Base-by-base conservation (phyloP, 2,329 filamentous ascomycete genomes). In the Penicillium brasilianum region DNA sequence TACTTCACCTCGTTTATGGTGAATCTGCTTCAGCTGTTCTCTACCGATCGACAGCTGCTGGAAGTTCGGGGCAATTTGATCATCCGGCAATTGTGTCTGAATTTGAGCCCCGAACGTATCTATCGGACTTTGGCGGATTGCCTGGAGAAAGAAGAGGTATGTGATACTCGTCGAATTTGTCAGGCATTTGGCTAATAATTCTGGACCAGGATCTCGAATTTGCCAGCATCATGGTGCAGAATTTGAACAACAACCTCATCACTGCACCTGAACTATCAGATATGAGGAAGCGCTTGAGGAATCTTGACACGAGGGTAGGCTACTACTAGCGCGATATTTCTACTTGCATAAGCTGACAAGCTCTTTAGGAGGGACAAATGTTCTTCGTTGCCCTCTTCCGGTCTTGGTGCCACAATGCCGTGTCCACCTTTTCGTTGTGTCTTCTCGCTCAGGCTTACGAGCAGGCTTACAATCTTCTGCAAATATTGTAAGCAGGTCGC, bases 1-100 rank as follows among this genome's bases (percentile, higher is more conserved):
- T 98, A 98, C 77, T 99, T 99, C 74, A 90, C 92, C 1, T 96
- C 94, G 25, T 99, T 99, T 76, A 99, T 99, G 95, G 90, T 97
- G 62, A 96, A 96, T 73, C 82, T 99, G 10, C 82, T 99, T 46
- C 95, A 97, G 74, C 85, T 99, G 1, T 99, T 99, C 74, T 96
- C 92, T 44, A 98, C 95, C 0, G 95, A 99, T 74, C 86, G 95
- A 34, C 90, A 92, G 69, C 83, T 99, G 25, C 83, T 99, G 7
- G 95, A 99, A 78, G 95, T 91, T 2, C 85, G 95, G 58, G 95
- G 96, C 9, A 99, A 99, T 72, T 83, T 99, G 37, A 99, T 99
- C 64, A 98, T 99, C 67, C 87, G 96, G 59, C 94, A 99, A 75
- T 83, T 99, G 28, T 99, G 94, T 75, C 87, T 96, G 62, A 97